Conservation (phyloP, 2,329 filamentous ascomycete genomes). For the Pseudogymnoascus sp. region DNA sequence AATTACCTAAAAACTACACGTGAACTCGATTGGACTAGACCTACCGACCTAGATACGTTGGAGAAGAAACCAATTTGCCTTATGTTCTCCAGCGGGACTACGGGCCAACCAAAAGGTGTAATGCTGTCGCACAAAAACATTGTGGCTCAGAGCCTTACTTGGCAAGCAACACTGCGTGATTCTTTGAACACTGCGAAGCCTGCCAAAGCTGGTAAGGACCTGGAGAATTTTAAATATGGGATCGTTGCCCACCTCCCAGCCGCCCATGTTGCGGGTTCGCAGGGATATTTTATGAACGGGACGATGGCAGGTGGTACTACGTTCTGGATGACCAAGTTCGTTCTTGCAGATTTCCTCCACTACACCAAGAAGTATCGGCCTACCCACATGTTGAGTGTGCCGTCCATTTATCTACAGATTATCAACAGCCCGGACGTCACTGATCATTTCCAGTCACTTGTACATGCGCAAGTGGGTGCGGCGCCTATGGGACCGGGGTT, state of each 20-base stretch:
- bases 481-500: conserved; percentile 46
- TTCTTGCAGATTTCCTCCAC: conserved; percentile 46
- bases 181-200: not conserved
- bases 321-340: conserved; percentile 57
- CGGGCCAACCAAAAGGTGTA: conserved; percentile 81
- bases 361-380: conserved; percentile 43
- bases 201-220: not conserved
- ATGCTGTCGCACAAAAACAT: conserved; percentile 70
- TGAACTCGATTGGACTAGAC: conserved; percentile 51
- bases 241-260: conserved; percentile 11
- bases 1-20: conserved; percentile 39
- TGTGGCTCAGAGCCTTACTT: conserved; percentile 46
- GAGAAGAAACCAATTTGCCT: conserved; percentile 54
- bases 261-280: conserved; percentile 62
- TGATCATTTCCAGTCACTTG: not conserved
- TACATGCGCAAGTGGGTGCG: conserved; percentile 25
- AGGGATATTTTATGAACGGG: not conserved
- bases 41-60: conserved; percentile 48
- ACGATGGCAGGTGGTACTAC: not conserved
- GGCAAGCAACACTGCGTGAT: conserved; percentile 13
- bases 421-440: conserved; percentile 47
- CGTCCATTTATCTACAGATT: conserved; percentile 52
- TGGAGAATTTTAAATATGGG: not conserved
- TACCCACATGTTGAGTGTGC: conserved; percentile 50
- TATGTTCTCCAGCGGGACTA: conserved; percentile 75